Conservation (phyloP, 495 filamentous ascomycete species). For the Talaromyces proteolyticus region DNA sequence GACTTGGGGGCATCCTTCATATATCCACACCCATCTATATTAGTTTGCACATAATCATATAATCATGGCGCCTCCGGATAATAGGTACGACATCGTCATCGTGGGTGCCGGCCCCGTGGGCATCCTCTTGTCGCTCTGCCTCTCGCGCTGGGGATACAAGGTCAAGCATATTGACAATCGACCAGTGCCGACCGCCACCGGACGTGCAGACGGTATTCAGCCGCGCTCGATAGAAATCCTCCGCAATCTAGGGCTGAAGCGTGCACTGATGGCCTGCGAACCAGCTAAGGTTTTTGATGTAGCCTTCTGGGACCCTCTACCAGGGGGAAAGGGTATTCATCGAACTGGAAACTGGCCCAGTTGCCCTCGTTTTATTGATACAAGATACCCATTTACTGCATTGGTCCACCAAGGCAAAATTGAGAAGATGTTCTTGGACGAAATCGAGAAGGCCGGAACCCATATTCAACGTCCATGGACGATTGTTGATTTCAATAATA, state of each 20-base stretch:
- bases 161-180: constrained; percentile 66
- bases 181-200: constrained; percentile 55
- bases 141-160: constrained; percentile 62
- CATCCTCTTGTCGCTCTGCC: constrained; percentile 77
- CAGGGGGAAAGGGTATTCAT: constrained; percentile 45
- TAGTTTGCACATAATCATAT: not conserved
- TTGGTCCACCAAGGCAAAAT: constrained; percentile 61
- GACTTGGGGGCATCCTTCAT: constrained; percentile 6
- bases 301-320: constrained; percentile 57
- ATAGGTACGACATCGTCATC: constrained; percentile 70
- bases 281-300: constrained; percentile 64
- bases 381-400: constrained; percentile 61
- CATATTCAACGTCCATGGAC: constrained; percentile 58
- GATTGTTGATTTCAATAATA: constrained; percentile 54
- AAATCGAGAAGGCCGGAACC: constrained; percentile 54
- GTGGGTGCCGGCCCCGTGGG: constrained; percentile 88
- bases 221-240: constrained; percentile 64
- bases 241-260: constrained; percentile 62
- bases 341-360: constrained; percentile 58
- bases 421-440: constrained; percentile 57
- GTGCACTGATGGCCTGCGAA: constrained; percentile 56
- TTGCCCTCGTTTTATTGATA: constrained; percentile 61
- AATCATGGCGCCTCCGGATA: constrained; percentile 12
- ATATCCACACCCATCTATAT: constrained; percentile 3
- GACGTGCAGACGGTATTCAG: constrained; percentile 73